Conservation (phyloP, 2,329 filamentous ascomycete species). For the Cytospora leucostoma region DNA sequence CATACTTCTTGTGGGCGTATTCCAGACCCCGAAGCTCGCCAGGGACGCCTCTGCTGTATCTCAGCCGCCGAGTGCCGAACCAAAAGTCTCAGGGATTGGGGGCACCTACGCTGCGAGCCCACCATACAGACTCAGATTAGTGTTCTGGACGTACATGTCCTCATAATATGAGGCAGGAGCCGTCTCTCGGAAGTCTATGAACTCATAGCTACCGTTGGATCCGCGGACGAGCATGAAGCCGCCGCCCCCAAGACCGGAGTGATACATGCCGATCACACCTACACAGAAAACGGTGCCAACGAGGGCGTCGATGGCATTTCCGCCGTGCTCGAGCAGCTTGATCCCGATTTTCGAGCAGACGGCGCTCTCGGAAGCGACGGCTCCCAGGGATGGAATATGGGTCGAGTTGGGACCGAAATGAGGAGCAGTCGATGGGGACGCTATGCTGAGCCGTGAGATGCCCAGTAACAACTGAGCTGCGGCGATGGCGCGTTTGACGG, state of each 20-base stretch:
- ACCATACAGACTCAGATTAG: slow-evolving; percentile 62
- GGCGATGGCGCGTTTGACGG: slow-evolving; percentile 6
- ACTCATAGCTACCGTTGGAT: slow-evolving; percentile 69
- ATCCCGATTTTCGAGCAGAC: slow-evolving; percentile 63
- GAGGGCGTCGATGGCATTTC: slow-evolving; percentile 67
- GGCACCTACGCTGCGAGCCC: slow-evolving; percentile 69
- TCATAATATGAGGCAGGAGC: slow-evolving; percentile 77
- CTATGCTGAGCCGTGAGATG: slow-evolving; percentile 37
- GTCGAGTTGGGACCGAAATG: slow-evolving; percentile 23
- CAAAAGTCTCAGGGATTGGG: not conserved
- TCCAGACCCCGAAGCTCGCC: slow-evolving; percentile 74
- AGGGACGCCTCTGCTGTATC: slow-evolving; percentile 57
- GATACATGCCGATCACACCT: slow-evolving; percentile 65
- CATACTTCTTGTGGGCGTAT: slow-evolving; percentile 70
- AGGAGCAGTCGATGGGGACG: slow-evolving; percentile 26
- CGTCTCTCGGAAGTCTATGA: slow-evolving; percentile 82
- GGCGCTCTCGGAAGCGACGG: slow-evolving; percentile 61
- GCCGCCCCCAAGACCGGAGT: slow-evolving; percentile 73
- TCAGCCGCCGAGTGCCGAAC: not conserved
- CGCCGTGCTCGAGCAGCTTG: slow-evolving; percentile 57
- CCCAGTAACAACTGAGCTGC: slow-evolving; percentile 28
- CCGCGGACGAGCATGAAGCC: slow-evolving; percentile 76
- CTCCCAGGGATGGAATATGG: slow-evolving; percentile 44
- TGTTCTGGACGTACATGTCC: slow-evolving; percentile 78
- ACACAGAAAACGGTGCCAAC: slow-evolving; percentile 66